phyloP scores from a whole-genome alignment of 2,329 filamentous ascomycete genomes.

The Thielaviopsis euricoi region DNA sequence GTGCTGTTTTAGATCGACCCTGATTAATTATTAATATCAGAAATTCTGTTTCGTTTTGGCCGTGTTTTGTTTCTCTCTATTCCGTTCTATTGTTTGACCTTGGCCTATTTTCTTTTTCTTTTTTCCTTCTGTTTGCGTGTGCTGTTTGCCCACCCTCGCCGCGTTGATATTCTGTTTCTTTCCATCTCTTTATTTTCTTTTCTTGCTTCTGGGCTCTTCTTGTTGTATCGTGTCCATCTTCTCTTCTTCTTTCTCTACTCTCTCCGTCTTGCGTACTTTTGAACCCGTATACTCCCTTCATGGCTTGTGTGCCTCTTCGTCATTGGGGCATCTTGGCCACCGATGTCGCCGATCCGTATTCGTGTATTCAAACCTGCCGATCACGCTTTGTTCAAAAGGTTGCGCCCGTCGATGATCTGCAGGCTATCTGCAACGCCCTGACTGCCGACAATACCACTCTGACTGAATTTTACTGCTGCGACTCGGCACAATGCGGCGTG shows the following conservation, averaged over 20 bases:
- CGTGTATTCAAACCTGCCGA: constrained; percentile 10
- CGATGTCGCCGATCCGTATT: neutral
- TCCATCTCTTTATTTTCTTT: neutral
- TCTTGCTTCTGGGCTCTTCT: neutral
- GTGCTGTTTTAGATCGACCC: neutral
- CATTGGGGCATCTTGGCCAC: constrained; percentile 4
- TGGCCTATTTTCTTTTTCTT: neutral
- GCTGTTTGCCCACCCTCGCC: too few species aligned
- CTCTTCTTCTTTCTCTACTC: neutral
- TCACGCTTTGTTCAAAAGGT: constrained; percentile 8
- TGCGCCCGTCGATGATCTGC: constrained; percentile 2
- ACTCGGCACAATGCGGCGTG: constrained; percentile 12
- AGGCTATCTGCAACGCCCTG: constrained; percentile 5
- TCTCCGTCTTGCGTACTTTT: neutral
- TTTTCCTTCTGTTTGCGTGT: too few species aligned
- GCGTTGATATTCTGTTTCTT: neutral
- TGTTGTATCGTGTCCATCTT: too few species aligned
- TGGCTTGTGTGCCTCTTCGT: neutral
- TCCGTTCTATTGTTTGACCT: neutral
- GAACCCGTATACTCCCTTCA: neutral
- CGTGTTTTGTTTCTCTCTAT: neutral
- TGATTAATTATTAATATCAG: neutral
- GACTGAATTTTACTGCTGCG: constrained; percentile 12
- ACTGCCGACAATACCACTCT: neutral
- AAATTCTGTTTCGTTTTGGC: neutral